These are phyloP conservation scores for Salvia sclarea DNA, from an alignment of 305 asterid species.

Conservation along the genomic window DNA sequence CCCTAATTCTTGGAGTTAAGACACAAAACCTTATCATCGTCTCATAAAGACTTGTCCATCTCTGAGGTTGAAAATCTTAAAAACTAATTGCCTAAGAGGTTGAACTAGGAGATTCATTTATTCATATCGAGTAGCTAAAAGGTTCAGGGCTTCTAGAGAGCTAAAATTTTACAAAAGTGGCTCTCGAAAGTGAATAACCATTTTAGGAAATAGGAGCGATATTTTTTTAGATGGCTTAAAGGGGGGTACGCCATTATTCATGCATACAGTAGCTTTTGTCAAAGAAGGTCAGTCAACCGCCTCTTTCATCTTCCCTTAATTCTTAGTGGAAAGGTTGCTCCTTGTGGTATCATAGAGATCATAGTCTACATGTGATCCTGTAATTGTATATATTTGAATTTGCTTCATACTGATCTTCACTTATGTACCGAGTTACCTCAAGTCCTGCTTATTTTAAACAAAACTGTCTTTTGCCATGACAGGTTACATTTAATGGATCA, in stretches of 20 bases:
- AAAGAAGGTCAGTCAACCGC: slow-evolving; percentile 16
- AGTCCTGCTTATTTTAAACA: slow-evolving; percentile 19
- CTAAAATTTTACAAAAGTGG: not conserved
- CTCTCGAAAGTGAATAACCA: not conserved
- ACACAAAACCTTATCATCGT: not conserved
- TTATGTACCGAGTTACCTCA: slow-evolving; percentile 10
- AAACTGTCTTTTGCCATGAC: slow-evolving; percentile 34
- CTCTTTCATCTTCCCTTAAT: not conserved
- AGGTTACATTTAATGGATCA: slow-evolving; percentile 97
- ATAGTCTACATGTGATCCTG: slow-evolving; percentile 8
- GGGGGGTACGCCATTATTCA: slow-evolving; percentile 22
- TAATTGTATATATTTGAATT: slow-evolving; percentile 6
- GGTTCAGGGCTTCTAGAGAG: not conserved
- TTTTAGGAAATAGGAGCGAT: slow-evolving; percentile 12
- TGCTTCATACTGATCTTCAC: slow-evolving; percentile 21
- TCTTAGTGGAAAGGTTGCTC: not conserved
- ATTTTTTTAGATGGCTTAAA: slow-evolving; percentile 15
- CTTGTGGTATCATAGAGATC: slow-evolving; percentile 8
- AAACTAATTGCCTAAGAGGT: not conserved
- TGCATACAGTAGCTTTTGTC: slow-evolving; percentile 11
- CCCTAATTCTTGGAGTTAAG: not conserved
- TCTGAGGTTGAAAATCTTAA: not conserved
- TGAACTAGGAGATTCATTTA: slow-evolving; percentile 4
- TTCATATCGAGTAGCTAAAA: not conserved
- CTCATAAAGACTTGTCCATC: not conserved